Conservation (phyloP, 495 filamentous ascomycete species). For the Pyrenopolyporus hunteri region DNA sequence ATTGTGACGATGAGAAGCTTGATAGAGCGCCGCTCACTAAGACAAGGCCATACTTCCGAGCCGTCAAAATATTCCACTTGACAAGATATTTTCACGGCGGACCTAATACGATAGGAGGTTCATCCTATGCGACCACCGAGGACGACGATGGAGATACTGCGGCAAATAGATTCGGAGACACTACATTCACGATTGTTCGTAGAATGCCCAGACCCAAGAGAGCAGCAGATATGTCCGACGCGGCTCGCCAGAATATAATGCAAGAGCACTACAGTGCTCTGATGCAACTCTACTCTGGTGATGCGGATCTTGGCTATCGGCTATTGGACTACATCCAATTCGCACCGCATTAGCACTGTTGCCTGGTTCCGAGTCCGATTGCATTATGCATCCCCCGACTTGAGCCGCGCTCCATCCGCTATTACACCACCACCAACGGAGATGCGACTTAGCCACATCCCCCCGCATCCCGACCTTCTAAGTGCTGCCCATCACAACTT, state of each 20-base stretch:
- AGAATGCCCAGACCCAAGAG: no score
- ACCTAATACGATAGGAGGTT: background rate
- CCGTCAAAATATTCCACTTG: slow-evolving; percentile 9
- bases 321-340: slow-evolving; percentile 21
- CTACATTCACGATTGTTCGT: background rate
- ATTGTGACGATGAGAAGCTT: slow-evolving; percentile 11
- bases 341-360: slow-evolving; percentile 32
- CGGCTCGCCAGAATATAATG: slow-evolving; percentile 21
- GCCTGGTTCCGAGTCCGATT: slow-evolving; percentile 21
- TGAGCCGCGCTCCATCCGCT: slow-evolving; percentile 23
- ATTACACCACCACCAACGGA: background rate
- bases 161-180: background rate
- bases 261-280: slow-evolving; percentile 37
- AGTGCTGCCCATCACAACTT: background rate
- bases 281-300: slow-evolving; percentile 26
- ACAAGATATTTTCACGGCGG: background rate
- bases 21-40: background rate
- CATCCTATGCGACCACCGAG: background rate
- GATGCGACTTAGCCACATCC: background rate
- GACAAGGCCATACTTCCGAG: slow-evolving; percentile 14
- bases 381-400: background rate
- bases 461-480: background rate
- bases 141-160: background rate
- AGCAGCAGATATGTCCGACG: slow-evolving; percentile 14
- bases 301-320: slow-evolving; percentile 21